These are phyloP conservation scores for Calonectria pseudoturangicola DNA, from an alignment of 2,329 filamentous ascomycete species.

Conservation along the genomic window DNA sequence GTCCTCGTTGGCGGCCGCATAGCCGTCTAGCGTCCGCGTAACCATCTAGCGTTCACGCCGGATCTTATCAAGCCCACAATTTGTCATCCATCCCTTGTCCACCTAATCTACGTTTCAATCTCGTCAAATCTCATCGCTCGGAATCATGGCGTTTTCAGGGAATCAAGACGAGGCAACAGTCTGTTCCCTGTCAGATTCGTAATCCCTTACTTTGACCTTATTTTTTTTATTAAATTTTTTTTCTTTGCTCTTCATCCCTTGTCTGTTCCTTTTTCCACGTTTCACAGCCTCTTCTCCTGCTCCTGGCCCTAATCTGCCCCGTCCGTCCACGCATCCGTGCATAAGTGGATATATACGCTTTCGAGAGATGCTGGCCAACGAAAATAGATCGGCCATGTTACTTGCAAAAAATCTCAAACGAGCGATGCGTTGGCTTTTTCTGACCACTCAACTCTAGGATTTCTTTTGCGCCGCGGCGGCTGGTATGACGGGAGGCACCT, in stretches of 20 bases:
- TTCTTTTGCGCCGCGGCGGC: constrained; percentile 37
- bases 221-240: not conserved
- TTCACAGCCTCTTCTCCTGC: not conserved
- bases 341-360: constrained; percentile 3
- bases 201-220: not conserved
- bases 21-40: not conserved
- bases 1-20: not conserved
- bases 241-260: not conserved
- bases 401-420: constrained; percentile 24
- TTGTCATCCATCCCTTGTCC: constrained; percentile 16
- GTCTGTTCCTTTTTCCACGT: not conserved
- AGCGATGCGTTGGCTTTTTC: constrained; percentile 11
- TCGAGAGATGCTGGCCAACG: constrained; percentile 16
- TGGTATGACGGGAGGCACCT: constrained; percentile 37
- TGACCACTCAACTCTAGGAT: not conserved
- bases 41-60: constrained; percentile 1
- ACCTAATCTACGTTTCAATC: constrained; percentile 28
- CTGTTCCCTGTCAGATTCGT: not conserved
- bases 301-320: constrained; percentile 17
- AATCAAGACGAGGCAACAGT: not conserved
- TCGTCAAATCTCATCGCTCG: constrained; percentile 24
- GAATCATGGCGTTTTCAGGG: constrained; percentile 10
- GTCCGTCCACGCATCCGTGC: constrained; percentile 7
- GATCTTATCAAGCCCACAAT: not conserved
- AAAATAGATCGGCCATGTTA: constrained; percentile 6